Conservation (phyloP, 129 eudicot genomes). For the Deinandra increscens region DNA sequence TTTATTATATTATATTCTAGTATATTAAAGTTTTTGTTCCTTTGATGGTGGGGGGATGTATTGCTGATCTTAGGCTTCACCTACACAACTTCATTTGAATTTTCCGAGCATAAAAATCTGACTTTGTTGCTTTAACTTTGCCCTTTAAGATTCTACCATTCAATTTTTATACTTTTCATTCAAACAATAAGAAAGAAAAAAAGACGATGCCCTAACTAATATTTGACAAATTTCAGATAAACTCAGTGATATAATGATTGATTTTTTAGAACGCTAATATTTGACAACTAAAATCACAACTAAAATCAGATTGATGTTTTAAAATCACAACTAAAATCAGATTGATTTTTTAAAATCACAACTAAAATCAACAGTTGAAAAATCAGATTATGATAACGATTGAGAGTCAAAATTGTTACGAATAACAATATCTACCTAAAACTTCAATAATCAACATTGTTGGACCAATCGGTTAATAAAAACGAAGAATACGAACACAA, state of each 20-base stretch:
- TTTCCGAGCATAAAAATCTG: constrained; percentile 22
- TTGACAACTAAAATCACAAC: too few relatives aligned
- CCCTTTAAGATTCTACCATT: constrained; percentile 4
- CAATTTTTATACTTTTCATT: constrained; percentile 9
- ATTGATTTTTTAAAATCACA: too few relatives aligned
- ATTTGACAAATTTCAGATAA: not conserved
- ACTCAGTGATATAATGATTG: not conserved
- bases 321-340: too few relatives aligned
- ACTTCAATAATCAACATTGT: too few relatives aligned
- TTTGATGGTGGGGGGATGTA: constrained; percentile 17
- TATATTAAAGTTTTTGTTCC: constrained; percentile 6
- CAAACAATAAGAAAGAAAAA: not conserved
- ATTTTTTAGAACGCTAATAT: too few relatives aligned
- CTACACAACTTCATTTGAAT: constrained; percentile 27
- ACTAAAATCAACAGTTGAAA: too few relatives aligned
- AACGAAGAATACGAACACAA: too few relatives aligned
- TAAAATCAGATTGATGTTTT: too few relatives aligned
- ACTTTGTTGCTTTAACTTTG: constrained; percentile 22
- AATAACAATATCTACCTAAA: too few relatives aligned
- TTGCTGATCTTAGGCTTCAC: constrained; percentile 25
- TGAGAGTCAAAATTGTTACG: too few relatives aligned
- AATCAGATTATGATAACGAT: too few relatives aligned
- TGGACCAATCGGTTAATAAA: too few relatives aligned
- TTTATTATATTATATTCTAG: not conserved
- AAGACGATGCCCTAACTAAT: not conserved